These are phyloP conservation scores for Punica granatum DNA, from an alignment of 345 rosid species.

Conservation along the genomic window DNA sequence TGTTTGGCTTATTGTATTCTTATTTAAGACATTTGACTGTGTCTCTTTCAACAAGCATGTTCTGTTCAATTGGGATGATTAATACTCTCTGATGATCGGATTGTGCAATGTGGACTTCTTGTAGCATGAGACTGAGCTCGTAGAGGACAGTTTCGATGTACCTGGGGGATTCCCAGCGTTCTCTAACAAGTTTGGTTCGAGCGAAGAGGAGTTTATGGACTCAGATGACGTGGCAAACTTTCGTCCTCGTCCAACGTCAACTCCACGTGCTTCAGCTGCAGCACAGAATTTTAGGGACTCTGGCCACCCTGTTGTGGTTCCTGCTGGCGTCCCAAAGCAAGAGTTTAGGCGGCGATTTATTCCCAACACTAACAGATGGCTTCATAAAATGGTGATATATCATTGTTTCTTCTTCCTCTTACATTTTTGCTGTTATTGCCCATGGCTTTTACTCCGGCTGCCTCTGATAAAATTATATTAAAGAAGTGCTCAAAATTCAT, in stretches of 20 bases:
- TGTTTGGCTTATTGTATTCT: neutral
- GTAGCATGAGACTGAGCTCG: constrained; percentile 82
- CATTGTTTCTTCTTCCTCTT: neutral
- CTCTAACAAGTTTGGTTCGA: constrained; percentile 66
- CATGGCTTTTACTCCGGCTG: neutral
- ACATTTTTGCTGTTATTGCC: neutral
- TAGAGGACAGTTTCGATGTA: constrained; percentile 64
- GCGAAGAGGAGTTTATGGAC: constrained; percentile 82
- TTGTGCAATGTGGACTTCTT: constrained; percentile 9
- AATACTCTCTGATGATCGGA: neutral
- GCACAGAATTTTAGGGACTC: constrained; percentile 21
- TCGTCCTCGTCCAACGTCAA: constrained; percentile 29
- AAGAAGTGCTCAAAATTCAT: neutral
- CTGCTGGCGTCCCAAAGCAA: constrained; percentile 50
- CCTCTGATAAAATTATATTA: neutral
- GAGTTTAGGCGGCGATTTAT: constrained; percentile 60
- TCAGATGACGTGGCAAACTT: constrained; percentile 70
- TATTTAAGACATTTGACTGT: neutral
- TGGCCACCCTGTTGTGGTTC: constrained; percentile 33
- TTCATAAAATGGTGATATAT: constrained; percentile 59
- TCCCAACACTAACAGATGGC: constrained; percentile 53
- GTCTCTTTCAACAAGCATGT: neutral
- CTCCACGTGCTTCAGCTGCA: constrained; percentile 1
- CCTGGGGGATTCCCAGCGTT: constrained; percentile 51
- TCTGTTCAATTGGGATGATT: neutral